Percentiles rank a stretch among this genome's conserved stretches.
These are phyloP conservation scores for Trametes villosa DNA, from an alignment of 768 basidiomycete species.

Conservation along the genomic window DNA sequence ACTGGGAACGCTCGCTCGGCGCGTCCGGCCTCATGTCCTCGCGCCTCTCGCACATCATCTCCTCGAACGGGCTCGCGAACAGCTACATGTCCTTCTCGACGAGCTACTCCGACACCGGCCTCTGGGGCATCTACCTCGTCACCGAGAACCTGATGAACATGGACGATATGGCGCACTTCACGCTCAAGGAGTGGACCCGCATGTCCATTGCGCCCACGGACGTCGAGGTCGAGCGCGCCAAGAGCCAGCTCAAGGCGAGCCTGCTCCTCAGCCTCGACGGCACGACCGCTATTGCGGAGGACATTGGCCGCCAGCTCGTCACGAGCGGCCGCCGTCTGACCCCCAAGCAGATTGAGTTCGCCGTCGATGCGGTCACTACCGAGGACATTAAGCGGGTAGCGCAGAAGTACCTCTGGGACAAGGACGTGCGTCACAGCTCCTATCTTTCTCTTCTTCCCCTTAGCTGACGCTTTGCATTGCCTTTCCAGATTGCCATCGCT, in stretches of 20 bases:
- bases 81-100: slow-evolving; percentile 99
- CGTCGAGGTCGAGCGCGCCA: slow-evolving; percentile 93
- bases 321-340: slow-evolving; percentile 90
- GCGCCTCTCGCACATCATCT: slow-evolving; percentile 88
- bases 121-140: slow-evolving; percentile 98
- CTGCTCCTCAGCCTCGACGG: slow-evolving; percentile 91
- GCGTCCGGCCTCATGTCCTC: slow-evolving; percentile 89
- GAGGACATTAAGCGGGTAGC: slow-evolving; percentile 94
- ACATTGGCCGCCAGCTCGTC: slow-evolving; percentile 97
- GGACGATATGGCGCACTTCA: slow-evolving; percentile 93
- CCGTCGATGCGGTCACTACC: slow-evolving; percentile 85
- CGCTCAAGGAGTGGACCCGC: slow-evolving; percentile 92
- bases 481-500: slow-evolving; percentile 73
- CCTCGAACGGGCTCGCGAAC: slow-evolving; percentile 95
- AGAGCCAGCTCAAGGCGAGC: slow-evolving; percentile 97
- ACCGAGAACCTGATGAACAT: slow-evolving; percentile 93
- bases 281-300: slow-evolving; percentile 96
- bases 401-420: slow-evolving; percentile 96
- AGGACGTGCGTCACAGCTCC: slow-evolving; percentile 65
- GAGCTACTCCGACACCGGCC: slow-evolving; percentile 96
- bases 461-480: slow-evolving; percentile 11
- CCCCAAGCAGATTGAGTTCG: slow-evolving; percentile 91
- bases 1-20: slow-evolving; percentile 98
- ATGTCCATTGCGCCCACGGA: slow-evolving; percentile 88
- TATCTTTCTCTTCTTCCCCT: neutral